Base-by-base conservation (phyloP, 2,329 filamentous ascomycete species). In the Onygena corvina region DNA sequence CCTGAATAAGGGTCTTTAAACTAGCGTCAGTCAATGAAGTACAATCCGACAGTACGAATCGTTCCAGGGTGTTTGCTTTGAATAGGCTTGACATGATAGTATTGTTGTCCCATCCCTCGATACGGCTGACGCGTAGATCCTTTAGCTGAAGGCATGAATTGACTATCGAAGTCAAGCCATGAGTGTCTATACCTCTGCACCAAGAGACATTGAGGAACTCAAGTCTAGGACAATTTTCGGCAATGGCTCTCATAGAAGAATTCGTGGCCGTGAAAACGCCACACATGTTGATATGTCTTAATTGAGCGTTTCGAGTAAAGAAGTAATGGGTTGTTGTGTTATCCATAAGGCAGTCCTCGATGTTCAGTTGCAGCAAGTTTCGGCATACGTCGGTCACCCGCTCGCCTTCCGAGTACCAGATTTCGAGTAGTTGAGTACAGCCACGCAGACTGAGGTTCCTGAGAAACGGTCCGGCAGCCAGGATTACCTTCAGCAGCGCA, bases 291-390 rank as follows among this genome's bases (percentile, higher is more conserved):
- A 96, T 75, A 58, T 87, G 81, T n/a, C 84, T 76, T 30, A 98
- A 75, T 48, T 79, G 79, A 49, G 76, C 76, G 63, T 96, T 96
- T 48, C 79, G 79, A 49, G 92, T 71, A 6, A 98, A 71, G 60
- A 79, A 84, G 64, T 86, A 85, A 50, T 95, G 76, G 0, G 89
- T 85, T 2, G 80, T 77, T 30, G 79, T 79, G 51, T 84, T 80
- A 57, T 94, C 84, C 54, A 94, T 92, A 36, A 83, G 80, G 62
- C 88, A 94, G 3, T 88, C 92, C 67, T 96, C 87, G 12, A 96
- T 75, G 1, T 85, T 93, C 48, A 89, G 84, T 59, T 86, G 86
- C 60, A 88, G 80, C 20, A 98, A 75, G 60, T 96, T 96, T 57
- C 74, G 81, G 70, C 90, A 96, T 4, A 84, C 78, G 56, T 84